Base-by-base conservation (phyloP, 495 filamentous ascomycete species). In the Aspergillus indologenus region DNA sequence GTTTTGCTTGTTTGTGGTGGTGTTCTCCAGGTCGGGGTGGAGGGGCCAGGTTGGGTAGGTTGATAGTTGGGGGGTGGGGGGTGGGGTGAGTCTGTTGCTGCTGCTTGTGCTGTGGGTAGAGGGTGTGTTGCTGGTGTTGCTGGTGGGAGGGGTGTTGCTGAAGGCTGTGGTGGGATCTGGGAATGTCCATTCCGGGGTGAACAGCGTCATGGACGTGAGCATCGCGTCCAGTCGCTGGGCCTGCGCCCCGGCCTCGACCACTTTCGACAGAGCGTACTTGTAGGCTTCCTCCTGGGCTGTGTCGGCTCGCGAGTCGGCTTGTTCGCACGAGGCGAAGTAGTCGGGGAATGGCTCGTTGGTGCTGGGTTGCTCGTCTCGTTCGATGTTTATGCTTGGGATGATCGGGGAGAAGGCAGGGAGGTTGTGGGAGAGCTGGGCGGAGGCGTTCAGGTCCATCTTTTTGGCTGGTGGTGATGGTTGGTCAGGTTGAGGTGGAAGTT, bases 301-400 rank as follows among this genome's bases (percentile, higher is more conserved):
- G 31, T 66, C 56, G 8, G 54, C 17, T 2, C n/a, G 17, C 17
- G 49, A 15, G 2, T 49, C 43, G n/a, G 53, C 26, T 4, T 14
- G 34, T 42, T 63, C 60, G 53, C 59, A 65, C 3, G 59, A 61
- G 11, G 69, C 67, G 23, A 69, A 59, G 55, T 71, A 77, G 5
- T 66, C 66, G 1, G 73, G 73, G 47, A 77, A 77, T 0, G 74
- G 68, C 48, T 75, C 72, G 1, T 54, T 61, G 11, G 31, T 20
- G 15, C 23, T 26, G 18, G 23, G 5, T 1, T 51, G 29, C n/a
- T 24, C 5, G 34, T 40, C 34, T 40, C n/a, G n/a, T n/a, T n/a
- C n/a, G n/a, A 2, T 8, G 34, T 40, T 11, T 40, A 2, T 8
- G 7, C 2, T 11, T 7, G 34, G 5, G 12, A 40, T 15, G 2